Evolutionary conservation across 2,329 filamentous ascomycete genomes (phyloP).

Genomic region (Venturiaceae sp.): DNA sequence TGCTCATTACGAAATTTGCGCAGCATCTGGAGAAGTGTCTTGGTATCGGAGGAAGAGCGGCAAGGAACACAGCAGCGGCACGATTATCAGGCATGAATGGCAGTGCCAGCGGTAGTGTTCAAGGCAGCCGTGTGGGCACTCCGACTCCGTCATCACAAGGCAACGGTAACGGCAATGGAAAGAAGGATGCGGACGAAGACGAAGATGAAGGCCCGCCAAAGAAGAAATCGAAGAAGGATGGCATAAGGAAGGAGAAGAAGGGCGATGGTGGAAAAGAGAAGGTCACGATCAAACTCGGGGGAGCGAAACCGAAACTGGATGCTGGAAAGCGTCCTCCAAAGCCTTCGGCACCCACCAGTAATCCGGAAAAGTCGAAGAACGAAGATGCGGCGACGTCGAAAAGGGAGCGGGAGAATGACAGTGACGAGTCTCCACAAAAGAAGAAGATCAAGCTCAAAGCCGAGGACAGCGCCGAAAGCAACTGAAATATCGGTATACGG

Average conservation of each 20-base stretch:
- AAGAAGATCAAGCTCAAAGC: not conserved
- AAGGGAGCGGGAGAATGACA: not conserved
- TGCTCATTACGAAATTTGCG: slow-evolving; percentile 51
- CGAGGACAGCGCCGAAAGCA: not conserved
- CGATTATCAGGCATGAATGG: slow-evolving; percentile 29
- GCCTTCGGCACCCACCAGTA: not conserved
- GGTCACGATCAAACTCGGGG: slow-evolving; percentile 5
- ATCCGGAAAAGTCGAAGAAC: not conserved
- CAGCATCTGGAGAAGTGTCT: slow-evolving; percentile 53
- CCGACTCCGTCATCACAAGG: slow-evolving; percentile 19
- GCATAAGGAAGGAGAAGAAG: slow-evolving; percentile 7
- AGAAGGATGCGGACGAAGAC: slow-evolving; percentile 3
- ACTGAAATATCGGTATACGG: not conserved
- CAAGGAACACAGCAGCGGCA: slow-evolving; percentile 38
- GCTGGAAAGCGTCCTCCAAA: slow-evolving; percentile 2
- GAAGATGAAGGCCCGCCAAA: slow-evolving; percentile 5
- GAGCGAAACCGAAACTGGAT: not conserved
- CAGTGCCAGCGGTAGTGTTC: slow-evolving; percentile 17
- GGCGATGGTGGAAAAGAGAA: slow-evolving; percentile 3
- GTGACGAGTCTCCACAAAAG: not conserved
- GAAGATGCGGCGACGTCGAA: not conserved
- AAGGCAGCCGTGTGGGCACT: slow-evolving; percentile 32
- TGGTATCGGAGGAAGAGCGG: slow-evolving; percentile 44
- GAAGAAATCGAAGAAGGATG: slow-evolving; percentile 6
- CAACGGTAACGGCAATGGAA: not conserved